Evolutionary conservation across 352 stramenopile genomes (phyloP), one percentile per base, ranked within the genome.

Genomic region (Phytophthora syringae): DNA sequence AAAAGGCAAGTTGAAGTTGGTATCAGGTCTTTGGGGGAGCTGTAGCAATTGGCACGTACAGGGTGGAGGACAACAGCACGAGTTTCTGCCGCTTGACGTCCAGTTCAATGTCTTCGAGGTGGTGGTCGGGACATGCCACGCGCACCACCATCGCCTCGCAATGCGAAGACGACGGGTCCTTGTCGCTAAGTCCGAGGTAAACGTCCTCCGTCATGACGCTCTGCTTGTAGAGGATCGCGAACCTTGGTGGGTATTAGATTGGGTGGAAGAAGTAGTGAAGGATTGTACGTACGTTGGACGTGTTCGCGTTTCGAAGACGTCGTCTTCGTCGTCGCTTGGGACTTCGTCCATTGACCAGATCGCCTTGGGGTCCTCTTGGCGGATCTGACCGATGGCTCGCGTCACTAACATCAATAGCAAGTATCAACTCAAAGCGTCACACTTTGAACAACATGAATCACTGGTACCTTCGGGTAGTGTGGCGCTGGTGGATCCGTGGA

Each of bases 151-250:
- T 90, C 21, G 83, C 83, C 50, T 94, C 82, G 51, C 88, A 96
- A 47, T 92, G 77, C 3, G 84, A 80, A 1, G 79, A 89, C 16
- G 85, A 94, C n/a, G 86, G 86, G 40, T 96, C 88, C 52, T 93
- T 93, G 58, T 94, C 86, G 44, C 82, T 84, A 15, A 94, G 64
- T 1, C 86, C 86, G 22, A 96, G 77, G 36, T 92, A 96, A 56
- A 96, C 79, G 59, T 93, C 86, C 51, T 96, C 88, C 0, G 86
- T 91, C 86, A 92, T 93, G 34, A 96, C 84, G 30, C 72, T 88
- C 67, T 96, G 88, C 71, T 94, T 93, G 76, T 93, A 94, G 36
- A 93, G 58, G 49, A 96, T 82, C 65, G 93, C 88, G 63, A 90
- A 92, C n/a, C 82, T 90, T n/a, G n/a, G n/a, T n/a, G n/a, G n/a